Evolutionary conservation across 345 rosid species (phyloP), one percentile per base, ranked within the genome.

Genomic region (Hirschfeldia incana): DNA sequence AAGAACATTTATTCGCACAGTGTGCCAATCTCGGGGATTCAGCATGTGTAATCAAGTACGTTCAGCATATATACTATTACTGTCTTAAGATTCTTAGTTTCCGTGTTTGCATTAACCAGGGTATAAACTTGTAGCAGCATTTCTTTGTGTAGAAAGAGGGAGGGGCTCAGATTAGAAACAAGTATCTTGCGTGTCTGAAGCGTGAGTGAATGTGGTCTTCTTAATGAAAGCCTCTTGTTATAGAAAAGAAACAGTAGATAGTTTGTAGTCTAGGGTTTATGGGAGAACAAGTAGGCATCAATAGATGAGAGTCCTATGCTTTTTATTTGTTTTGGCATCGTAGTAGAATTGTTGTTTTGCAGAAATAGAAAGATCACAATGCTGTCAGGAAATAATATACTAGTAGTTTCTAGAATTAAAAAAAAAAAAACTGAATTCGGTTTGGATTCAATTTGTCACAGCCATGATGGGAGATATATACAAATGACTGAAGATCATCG

Each of bases 1-100:
- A 82, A 66, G 85, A 76, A 75, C 84, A 76, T 49, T 82, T 92
- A 78, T 88, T 86, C 81, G 92, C 85, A 16, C 99, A 92, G 57
- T 96, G 99, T 85, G 97, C 97, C 36, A 96, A 96, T 75, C 84
- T 93, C 73, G 99, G 99, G 65, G 99, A 93, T 81, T 93, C 99
- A 59, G 94, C 92, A 67, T 96, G 98, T 80, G 72, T 90, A 61
- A 79, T 93, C 70, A 85, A 87, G 99, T 91, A 95, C 10, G 97
- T 74, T 65, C 67, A 80, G 63, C 15, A 33, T 17, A 53, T 17
- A 53, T 85, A 7, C 46, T 42, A 11, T 67, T 72, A 57, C 74
- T 66, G 15, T 70, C 57, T 68, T 65, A 46, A 70, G 65, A 75
- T 65, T 58, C 72, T 37, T 75, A 65, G 76, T 75, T 74, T 44